These are phyloP conservation scores for Penicillium daleae DNA, from an alignment of 495 filamentous ascomycete species.

Conservation along the genomic window DNA sequence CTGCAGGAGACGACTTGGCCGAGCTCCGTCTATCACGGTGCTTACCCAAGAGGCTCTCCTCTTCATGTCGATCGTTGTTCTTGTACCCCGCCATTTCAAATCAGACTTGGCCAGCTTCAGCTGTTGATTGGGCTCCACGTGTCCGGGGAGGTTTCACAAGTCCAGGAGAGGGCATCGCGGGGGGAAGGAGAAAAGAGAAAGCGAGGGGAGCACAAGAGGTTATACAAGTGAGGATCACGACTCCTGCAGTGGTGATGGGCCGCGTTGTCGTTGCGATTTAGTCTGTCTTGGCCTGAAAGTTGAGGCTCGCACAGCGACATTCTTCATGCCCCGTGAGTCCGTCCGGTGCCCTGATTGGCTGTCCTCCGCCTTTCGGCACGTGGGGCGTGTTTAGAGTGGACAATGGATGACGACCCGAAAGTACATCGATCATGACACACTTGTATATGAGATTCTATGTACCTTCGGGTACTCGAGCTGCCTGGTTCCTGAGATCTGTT, in stretches of 20 bases:
- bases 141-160: not conserved
- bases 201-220: not conserved
- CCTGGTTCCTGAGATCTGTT: not conserved
- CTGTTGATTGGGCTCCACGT: slow-evolving; percentile 1
- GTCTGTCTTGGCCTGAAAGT: not conserved
- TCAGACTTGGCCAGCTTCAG: not conserved
- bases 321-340: slow-evolving; percentile 3
- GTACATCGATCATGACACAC: not conserved
- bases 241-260: not conserved
- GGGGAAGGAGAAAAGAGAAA: not conserved
- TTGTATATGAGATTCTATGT: not conserved
- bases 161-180: slow-evolving; percentile 1
- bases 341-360: not conserved
- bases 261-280: not conserved
- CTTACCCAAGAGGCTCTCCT: slow-evolving; percentile 17
- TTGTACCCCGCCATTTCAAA: slow-evolving; percentile 7
- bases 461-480: not conserved
- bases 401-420: not conserved
- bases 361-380: slow-evolving; percentile 3
- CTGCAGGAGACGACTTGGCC: not conserved
- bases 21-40: not conserved
- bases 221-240: slow-evolving; percentile 5
- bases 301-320: not conserved
- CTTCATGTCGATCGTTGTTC: not conserved
- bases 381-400: not conserved